A percentile compares a stretch with the other conserved stretches of the same genome.
Evolutionary conservation across 2,329 filamentous ascomycete species (phyloP).

Genomic region (Dryadomyces sulphureus): DNA sequence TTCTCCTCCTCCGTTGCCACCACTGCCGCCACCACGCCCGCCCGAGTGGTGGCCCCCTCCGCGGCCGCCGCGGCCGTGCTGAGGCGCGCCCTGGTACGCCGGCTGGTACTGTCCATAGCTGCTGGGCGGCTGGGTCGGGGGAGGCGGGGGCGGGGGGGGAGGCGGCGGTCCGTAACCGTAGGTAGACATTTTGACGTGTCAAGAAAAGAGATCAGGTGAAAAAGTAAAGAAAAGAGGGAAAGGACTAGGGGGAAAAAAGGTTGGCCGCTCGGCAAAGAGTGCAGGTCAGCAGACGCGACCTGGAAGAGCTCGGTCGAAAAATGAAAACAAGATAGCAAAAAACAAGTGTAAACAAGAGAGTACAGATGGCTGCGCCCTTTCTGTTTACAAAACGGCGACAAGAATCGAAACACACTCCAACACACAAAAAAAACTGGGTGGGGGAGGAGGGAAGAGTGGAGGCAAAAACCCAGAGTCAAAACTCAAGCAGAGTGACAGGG

Average conservation of each 20-base stretch:
- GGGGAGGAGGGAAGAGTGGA: neutral
- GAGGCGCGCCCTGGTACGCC: conserved; percentile 19
- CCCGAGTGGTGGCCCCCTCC: conserved; percentile 24
- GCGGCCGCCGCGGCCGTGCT: conserved; percentile 21
- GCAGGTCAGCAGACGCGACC: too few species aligned
- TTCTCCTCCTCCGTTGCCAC: too few species aligned
- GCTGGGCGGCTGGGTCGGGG: conserved; percentile 16
- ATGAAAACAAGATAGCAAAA: neutral
- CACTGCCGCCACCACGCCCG: conserved; percentile 22
- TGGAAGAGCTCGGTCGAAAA: too few species aligned
- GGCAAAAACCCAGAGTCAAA: neutral
- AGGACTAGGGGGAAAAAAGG: neutral
- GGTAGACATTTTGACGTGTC: conserved; percentile 23
- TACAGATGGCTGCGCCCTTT: neutral
- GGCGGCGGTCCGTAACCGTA: conserved; percentile 42
- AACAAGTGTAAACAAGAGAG: neutral
- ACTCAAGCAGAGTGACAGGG: neutral
- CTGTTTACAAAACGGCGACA: neutral
- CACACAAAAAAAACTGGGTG: neutral
- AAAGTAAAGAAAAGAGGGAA: too few species aligned
- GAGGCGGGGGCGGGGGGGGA: conserved; percentile 26
- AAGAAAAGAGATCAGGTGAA: neutral
- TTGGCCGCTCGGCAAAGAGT: neutral
- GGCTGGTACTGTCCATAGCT: conserved; percentile 25
- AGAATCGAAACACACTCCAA: too few species aligned